Base-by-base conservation (phyloP, 106 monocot species). In the Apostasia ramifera region DNA sequence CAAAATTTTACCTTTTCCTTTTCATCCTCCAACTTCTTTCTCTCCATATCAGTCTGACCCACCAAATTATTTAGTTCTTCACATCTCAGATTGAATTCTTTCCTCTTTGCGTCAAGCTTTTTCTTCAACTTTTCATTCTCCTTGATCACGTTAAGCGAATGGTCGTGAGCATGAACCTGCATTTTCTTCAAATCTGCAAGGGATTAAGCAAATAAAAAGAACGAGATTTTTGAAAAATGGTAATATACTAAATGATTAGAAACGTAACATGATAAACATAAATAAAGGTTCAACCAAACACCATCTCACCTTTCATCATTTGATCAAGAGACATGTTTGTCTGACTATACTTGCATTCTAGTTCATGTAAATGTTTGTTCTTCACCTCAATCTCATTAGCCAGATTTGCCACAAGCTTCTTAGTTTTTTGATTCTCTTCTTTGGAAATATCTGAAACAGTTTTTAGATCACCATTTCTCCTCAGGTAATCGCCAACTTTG, bases 71-170 rank as follows among this genome's bases (percentile, higher is more conserved):
- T 78, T 5, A 91, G 81, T 72, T 91, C 77, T 66, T 72, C 85
- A 61, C 75, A 64, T 68, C 85, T 73, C n/a, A 67, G 59, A 15
- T 80, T 79, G 54, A 94, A 54, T 75, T 91, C 91, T 63, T 78
- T 91, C 64, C 74, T 82, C 70, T 85, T 88, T 41, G 52, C 39
- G 48, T 86, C 77, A 41, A 94, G 73, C 61, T 91, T 88, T 43
- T 66, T 15, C 57, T 75, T 83, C 67, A 94, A 77, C 48, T 84
- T 88, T 42, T 85, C 78, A 69, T 94, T 94, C 57, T 94, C 85
- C 2, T 83, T 70, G 66, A 91, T 81, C 46, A 94, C 65, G 38
- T 69, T 83, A 5, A 74, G 71, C 47, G 90, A 74, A 84, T 74
- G 80, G 54, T 91, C 82, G 66, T 88, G 87, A 11, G 87, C 80